Percentiles rank a stretch among this genome's conserved stretches.
Evolutionary conservation across 73 alveolate genomes (phyloP).

Genomic region (Tetrahymena elliotti): DNA sequence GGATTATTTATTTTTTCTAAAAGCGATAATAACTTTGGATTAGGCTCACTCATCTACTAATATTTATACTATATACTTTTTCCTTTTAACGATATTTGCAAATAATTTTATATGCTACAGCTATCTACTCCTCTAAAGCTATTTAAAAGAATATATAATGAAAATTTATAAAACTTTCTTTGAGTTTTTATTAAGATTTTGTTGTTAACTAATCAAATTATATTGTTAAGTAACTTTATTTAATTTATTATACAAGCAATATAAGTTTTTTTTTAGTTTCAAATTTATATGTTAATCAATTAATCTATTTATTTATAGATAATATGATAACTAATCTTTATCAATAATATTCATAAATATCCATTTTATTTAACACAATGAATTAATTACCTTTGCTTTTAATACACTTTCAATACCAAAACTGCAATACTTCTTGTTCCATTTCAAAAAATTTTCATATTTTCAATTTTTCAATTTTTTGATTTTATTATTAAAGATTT

Average conservation of each 20-base stretch:
- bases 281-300: background rate
- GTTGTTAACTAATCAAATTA: background rate
- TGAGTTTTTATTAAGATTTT: background rate
- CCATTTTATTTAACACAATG: background rate
- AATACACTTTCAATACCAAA: background rate
- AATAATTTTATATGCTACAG: background rate
- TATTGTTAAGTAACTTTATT: background rate
- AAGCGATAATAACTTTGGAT: slow-evolving; percentile 28
- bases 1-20: slow-evolving; percentile 43
- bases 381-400: background rate
- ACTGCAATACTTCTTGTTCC: background rate
- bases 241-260: background rate
- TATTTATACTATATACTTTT: background rate
- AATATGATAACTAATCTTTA: background rate
- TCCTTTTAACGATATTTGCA: background rate
- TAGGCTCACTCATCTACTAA: background rate
- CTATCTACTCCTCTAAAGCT: background rate
- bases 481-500: background rate
- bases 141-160: background rate
- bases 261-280: background rate
- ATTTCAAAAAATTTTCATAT: background rate
- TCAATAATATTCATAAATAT: background rate
- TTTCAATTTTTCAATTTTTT: background rate
- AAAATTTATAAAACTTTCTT: background rate
- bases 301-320: background rate